Conservation (phyloP, 78 protist species). For the Emiliania huxleyi region DNA sequence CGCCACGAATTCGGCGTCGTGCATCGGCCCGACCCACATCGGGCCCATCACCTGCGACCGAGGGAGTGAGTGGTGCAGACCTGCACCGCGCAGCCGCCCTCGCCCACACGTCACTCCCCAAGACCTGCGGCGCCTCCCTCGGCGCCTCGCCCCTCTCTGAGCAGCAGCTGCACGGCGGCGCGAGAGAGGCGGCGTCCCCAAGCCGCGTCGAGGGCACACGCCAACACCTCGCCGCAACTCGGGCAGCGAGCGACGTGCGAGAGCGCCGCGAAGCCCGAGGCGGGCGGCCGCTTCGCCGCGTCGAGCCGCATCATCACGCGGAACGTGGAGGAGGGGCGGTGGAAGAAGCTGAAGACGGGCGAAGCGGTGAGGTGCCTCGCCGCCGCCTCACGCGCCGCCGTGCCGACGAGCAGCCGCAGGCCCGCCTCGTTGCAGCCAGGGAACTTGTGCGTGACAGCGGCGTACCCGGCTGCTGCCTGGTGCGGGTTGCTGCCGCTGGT, state of each 20-base stretch:
- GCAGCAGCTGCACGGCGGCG: too few relatives aligned
- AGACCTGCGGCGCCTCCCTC: too few relatives aligned
- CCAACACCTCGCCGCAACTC: background rate
- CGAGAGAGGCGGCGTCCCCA: too few relatives aligned
- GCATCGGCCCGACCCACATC: too few relatives aligned
- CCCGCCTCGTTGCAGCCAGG: background rate
- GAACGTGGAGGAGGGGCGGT: background rate
- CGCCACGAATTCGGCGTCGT: too few relatives aligned
- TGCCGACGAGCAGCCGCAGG: background rate
- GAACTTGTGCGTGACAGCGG: background rate
- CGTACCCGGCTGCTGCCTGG: background rate
- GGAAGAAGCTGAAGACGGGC: background rate
- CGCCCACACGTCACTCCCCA: too few relatives aligned
- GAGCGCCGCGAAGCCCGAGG: background rate
- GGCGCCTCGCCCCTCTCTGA: too few relatives aligned
- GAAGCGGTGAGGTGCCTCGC: background rate
- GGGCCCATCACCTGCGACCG: too few relatives aligned
- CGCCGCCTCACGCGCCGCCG: background rate
- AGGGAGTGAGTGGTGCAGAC: too few relatives aligned
- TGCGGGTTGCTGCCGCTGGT: background rate
- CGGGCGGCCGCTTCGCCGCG: background rate
- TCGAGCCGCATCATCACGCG: background rate
- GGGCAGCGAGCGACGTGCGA: background rate
- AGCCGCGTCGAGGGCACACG: background rate
- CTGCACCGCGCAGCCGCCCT: too few relatives aligned